Base-by-base conservation (phyloP, 129 eudicot genomes). In the Daucus carota region DNA sequence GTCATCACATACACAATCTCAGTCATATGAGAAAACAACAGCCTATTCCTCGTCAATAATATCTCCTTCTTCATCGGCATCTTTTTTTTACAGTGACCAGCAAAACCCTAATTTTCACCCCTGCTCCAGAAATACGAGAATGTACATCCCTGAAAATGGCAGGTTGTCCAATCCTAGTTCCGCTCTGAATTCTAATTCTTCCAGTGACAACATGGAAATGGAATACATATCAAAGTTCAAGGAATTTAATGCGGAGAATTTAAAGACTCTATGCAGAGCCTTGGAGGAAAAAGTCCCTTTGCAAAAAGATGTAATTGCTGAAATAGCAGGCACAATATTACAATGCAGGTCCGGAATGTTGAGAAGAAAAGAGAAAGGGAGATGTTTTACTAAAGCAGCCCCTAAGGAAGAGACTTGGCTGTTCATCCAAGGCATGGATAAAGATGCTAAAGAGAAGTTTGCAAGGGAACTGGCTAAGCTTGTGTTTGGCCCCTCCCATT, bases 331-430 rank as follows among this genome's bases (percentile, higher is more conserved):
- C 50, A 90, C 92, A 0, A 67, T 90, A 47, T 59, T 90, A 34
- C 87, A 84, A 82, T 93, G 95, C 59, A 85, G 98, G 76, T 88
- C 98, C 1, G 86, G 96, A 71, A 90, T 82, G 92, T 0, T 84
- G 36, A 65, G 79, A 69, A 87, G 98, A 76, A 92, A 86, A 79
- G 81, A 75, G 15, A 83, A 77, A 73, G 5, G 74, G 28, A 41
- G 77, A 57, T 46, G 73, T 68, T 73, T 72, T 22, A 69, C 70
- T 50, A 86, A 79, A 48, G 79, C 81, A 48, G 79, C 81, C 2
- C 70, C 70, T 63, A 90, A 90, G 80, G 90, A 90, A 85, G 98
- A 90, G 57, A 90, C 98, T 34, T 93, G 98, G 98, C 80, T 93
- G 15, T 80, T 84, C 31, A 90, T 90, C 73, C 92, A 87, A 82